Conservation (phyloP, 805 yeast species). For the Sugiyamaella smithiae region DNA sequence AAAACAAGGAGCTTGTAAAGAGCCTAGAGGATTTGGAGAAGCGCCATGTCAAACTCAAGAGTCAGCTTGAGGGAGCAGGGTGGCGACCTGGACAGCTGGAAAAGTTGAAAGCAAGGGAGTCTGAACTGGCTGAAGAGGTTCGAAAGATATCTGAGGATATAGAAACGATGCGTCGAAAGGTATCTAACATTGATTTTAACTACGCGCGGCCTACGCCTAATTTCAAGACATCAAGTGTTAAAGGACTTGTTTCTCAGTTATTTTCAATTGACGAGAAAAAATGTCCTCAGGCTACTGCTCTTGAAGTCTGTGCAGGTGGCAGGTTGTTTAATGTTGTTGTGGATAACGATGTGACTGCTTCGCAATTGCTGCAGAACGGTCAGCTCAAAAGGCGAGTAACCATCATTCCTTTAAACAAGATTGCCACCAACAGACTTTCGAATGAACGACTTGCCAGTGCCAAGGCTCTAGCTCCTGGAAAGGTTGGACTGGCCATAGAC, state of each 20-base stretch:
- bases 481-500: conserved; percentile 86
- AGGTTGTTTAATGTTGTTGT: conserved; percentile 86
- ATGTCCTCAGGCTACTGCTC: conserved; percentile 66
- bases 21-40: conserved; percentile 45
- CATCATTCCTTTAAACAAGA: conserved; percentile 86
- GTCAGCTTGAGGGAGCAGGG: conserved; percentile 51
- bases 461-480: conserved; percentile 71
- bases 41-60: conserved; percentile 40
- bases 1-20: conserved; percentile 40
- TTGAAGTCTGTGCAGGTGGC: conserved; percentile 94
- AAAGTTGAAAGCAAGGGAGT: conserved; percentile 24
- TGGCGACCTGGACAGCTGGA: conserved; percentile 27
- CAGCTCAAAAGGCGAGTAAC: conserved; percentile 79
- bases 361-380: conserved; percentile 76
- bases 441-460: conserved; percentile 58
- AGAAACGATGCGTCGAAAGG: conserved; percentile 56
- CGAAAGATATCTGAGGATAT: conserved; percentile 46
- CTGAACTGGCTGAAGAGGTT: conserved; percentile 42
- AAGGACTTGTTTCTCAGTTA: conserved; percentile 87
- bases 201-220: conserved; percentile 62
- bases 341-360: conserved; percentile 81
- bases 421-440: conserved; percentile 57
- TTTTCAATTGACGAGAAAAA: conserved; percentile 61
- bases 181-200: conserved; percentile 72
- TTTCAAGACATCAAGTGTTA: conserved; percentile 62